Evolutionary conservation across 2,329 filamentous ascomycete species (phyloP).

Genomic region (Cordyceps cicadae): DNA sequence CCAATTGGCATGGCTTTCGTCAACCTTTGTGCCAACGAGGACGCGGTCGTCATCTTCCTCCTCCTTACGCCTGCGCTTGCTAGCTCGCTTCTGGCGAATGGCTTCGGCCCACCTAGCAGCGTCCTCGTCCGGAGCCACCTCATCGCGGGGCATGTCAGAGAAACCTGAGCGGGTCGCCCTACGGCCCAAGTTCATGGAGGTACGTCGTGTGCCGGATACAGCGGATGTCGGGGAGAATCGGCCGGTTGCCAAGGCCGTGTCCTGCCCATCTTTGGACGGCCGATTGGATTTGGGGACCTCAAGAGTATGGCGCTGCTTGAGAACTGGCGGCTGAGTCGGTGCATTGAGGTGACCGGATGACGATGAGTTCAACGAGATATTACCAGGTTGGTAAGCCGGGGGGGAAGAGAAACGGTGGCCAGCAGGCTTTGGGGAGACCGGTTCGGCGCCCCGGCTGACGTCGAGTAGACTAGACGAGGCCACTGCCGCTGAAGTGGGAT

Average conservation of each 20-base stretch:
- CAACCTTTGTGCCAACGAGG: slow-evolving; percentile 92
- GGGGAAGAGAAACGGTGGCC: slow-evolving; percentile 12
- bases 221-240: slow-evolving; percentile 64
- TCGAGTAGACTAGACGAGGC: slow-evolving; percentile 20
- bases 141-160: slow-evolving; percentile 71
- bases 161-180: slow-evolving; percentile 75
- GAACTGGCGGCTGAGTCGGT: slow-evolving; percentile 28
- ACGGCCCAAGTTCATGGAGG: slow-evolving; percentile 75
- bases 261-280: slow-evolving; percentile 63
- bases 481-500: not conserved
- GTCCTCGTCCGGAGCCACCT: slow-evolving; percentile 80
- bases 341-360: slow-evolving; percentile 46
- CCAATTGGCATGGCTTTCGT: slow-evolving; percentile 95
- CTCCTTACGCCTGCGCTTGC: slow-evolving; percentile 73
- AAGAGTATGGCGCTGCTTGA: slow-evolving; percentile 79
- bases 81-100: slow-evolving; percentile 83
- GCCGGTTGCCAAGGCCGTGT: slow-evolving; percentile 61
- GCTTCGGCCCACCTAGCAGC: slow-evolving; percentile 87
- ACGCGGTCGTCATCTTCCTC: slow-evolving; percentile 90
- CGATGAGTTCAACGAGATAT: slow-evolving; percentile 30
- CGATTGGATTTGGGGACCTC: slow-evolving; percentile 72
- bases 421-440: slow-evolving; percentile 1
- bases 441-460: slow-evolving; percentile 19
- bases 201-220: slow-evolving; percentile 56
- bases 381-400: slow-evolving; percentile 32